Percentiles rank a stretch among this genome's conserved stretches.
These are phyloP conservation scores for Phylloboletellus chloephorus DNA, from an alignment of 1,284 basidiomycete species.

Conservation along the genomic window DNA sequence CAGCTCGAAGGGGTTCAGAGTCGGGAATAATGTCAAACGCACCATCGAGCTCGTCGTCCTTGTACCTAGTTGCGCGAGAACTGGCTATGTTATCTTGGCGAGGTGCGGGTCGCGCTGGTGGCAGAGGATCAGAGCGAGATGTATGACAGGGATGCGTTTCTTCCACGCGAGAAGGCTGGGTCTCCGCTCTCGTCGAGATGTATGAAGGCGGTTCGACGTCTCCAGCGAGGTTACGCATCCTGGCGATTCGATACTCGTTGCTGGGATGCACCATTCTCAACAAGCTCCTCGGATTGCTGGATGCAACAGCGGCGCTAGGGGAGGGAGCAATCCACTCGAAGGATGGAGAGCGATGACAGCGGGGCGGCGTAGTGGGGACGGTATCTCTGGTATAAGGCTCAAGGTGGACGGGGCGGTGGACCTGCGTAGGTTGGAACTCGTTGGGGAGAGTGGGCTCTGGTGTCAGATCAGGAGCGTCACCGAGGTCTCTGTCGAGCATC, in stretches of 20 bases:
- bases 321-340: slow-evolving; percentile 27
- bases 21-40: slow-evolving; percentile 49
- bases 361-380: slow-evolving; percentile 3
- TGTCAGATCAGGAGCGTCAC: slow-evolving; percentile 20
- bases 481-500: slow-evolving; percentile 27
- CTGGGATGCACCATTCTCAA: slow-evolving; percentile 29
- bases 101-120: slow-evolving; percentile 2
- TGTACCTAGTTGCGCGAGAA: not conserved
- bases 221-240: slow-evolving; percentile 22
- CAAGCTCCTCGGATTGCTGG: slow-evolving; percentile 31
- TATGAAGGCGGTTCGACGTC: slow-evolving; percentile 20
- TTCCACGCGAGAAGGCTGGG: slow-evolving; percentile 21
- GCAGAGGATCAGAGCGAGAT: not conserved
- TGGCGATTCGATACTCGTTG: slow-evolving; percentile 29
- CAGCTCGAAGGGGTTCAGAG: slow-evolving; percentile 42
- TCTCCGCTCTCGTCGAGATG: slow-evolving; percentile 12
- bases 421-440: slow-evolving; percentile 7
- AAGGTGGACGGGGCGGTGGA: not conserved
- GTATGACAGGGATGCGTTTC: slow-evolving; percentile 16
- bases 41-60: slow-evolving; percentile 19
- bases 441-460: slow-evolving; percentile 27
- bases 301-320: slow-evolving; percentile 15
- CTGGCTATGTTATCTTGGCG: not conserved
- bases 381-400: slow-evolving; percentile 2
- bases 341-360: slow-evolving; percentile 11